Evolutionary conservation across 225 moss, liverwort and hornwort genomes (phyloP).

Genomic region (Physcomitrium patens): DNA sequence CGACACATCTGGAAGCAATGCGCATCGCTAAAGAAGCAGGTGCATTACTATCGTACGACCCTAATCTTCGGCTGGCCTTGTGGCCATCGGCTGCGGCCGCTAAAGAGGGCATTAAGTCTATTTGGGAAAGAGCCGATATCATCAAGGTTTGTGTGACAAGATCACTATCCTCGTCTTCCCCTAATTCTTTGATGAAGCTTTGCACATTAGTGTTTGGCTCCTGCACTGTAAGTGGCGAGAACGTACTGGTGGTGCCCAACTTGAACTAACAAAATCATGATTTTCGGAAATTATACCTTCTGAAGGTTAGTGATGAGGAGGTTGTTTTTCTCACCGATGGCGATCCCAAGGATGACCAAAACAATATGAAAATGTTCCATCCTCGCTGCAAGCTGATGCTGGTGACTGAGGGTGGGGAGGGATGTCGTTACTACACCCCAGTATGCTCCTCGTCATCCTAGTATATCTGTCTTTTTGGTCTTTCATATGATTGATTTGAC

Average conservation of each 20-base stretch:
- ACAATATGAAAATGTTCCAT: constrained; percentile 57
- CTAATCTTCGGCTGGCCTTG: constrained; percentile 78
- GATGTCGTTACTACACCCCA: constrained; percentile 57
- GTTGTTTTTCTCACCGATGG: constrained; percentile 58
- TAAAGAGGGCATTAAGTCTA: constrained; percentile 79
- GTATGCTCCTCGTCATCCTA: constrained; percentile 17
- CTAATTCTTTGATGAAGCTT: neutral
- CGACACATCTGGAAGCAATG: constrained; percentile 84
- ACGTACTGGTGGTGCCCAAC: neutral
- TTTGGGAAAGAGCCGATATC: constrained; percentile 78
- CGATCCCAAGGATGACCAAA: constrained; percentile 45
- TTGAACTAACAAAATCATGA: neutral
- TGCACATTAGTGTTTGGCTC: neutral
- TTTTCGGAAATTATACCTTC: neutral
- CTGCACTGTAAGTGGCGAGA: constrained; percentile 12
- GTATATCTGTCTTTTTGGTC: neutral
- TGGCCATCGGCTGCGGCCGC: constrained; percentile 78
- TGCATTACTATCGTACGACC: constrained; percentile 79
- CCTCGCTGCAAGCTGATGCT: constrained; percentile 62
- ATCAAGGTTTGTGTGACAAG: constrained; percentile 43
- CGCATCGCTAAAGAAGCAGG: constrained; percentile 78
- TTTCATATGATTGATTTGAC: neutral
- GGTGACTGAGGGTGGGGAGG: constrained; percentile 58
- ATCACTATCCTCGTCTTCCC: neutral
- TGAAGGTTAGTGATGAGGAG: constrained; percentile 61